A percentile compares a stretch with the other conserved stretches of the same genome.
Evolutionary conservation across 495 filamentous ascomycete species (phyloP).

Genomic region (Penicillium ucsense): DNA sequence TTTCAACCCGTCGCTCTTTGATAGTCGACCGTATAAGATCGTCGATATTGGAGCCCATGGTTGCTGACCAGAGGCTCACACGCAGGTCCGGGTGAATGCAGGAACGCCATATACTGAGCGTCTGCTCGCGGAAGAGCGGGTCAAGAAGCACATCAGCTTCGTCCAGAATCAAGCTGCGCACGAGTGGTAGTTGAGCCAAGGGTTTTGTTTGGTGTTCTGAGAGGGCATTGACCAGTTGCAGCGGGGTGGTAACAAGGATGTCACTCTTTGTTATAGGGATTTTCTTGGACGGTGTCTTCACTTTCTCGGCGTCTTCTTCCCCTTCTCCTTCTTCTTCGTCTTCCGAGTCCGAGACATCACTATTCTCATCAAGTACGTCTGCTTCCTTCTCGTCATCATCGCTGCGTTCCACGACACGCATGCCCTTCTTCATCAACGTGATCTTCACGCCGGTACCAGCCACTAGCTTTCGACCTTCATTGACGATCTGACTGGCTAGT

Average conservation of each 20-base stretch:
- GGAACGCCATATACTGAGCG: conserved; percentile 72
- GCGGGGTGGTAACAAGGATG: conserved; percentile 82
- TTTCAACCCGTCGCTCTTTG: conserved; percentile 33
- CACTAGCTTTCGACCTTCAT: conserved; percentile 77
- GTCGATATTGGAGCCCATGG: conserved; percentile 91
- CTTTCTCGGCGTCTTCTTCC: conserved; percentile 24
- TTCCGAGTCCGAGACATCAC: conserved; percentile 27
- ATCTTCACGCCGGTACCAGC: conserved; percentile 70
- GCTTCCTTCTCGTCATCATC: conserved; percentile 16
- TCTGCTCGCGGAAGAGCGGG: conserved; percentile 82
- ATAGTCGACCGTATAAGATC: conserved; percentile 57
- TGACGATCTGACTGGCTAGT: conserved; percentile 83
- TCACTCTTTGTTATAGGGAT: conserved; percentile 55
- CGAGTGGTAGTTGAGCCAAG: conserved; percentile 45
- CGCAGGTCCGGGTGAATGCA: conserved; percentile 57
- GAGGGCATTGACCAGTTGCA: conserved; percentile 66
- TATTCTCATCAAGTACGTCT: conserved; percentile 32
- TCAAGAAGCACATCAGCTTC: conserved; percentile 95
- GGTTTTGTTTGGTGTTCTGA: conserved; percentile 36
- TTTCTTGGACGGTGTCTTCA: conserved; percentile 28
- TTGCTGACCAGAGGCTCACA: conserved; percentile 86
- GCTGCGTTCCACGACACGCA: conserved; percentile 48
- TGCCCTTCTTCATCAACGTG: conserved; percentile 74
- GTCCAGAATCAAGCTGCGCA: conserved; percentile 71
- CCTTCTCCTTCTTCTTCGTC: conserved; percentile 6